A percentile compares a stretch with the other conserved stretches of the same genome.
phyloP scores from a whole-genome alignment of 1,284 basidiomycete genomes.

The Microbotryomycetes sp. region DNA sequence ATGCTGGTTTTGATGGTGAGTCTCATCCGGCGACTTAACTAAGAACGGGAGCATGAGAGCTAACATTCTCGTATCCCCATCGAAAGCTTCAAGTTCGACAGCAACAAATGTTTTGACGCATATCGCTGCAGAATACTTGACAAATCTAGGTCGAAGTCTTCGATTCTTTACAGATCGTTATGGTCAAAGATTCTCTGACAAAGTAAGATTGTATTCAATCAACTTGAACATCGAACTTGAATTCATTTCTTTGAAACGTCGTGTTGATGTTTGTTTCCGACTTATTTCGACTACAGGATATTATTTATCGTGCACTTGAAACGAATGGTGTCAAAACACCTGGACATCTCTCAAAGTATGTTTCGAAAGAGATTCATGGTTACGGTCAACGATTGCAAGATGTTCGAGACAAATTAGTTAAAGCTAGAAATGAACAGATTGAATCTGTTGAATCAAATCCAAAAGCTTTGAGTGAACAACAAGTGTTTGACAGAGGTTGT shows the following conservation, averaged over 20 bases:
- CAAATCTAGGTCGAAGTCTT: slow-evolving; percentile 80
- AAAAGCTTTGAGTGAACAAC: slow-evolving; percentile 54
- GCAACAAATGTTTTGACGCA: slow-evolving; percentile 75
- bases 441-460: slow-evolving; percentile 38
- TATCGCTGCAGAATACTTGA: slow-evolving; percentile 71
- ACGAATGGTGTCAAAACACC: slow-evolving; percentile 74
- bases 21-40: too few relatives aligned
- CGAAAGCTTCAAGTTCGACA: slow-evolving; percentile 48
- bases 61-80: too few relatives aligned
- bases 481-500: slow-evolving; percentile 73
- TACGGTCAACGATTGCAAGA: slow-evolving; percentile 70
- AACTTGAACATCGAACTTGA: background rate
- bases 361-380: slow-evolving; percentile 79
- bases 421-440: slow-evolving; percentile 72
- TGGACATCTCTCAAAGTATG: slow-evolving; percentile 72
- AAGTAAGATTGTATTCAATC: slow-evolving; percentile 51
- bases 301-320: slow-evolving; percentile 79
- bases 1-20: slow-evolving; percentile 82
- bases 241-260: slow-evolving; percentile 9
- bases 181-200: slow-evolving; percentile 65
- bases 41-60: background rate
- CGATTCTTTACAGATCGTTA: slow-evolving; percentile 75
- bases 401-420: slow-evolving; percentile 74
- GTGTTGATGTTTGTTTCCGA: slow-evolving; percentile 4
- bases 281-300: slow-evolving; percentile 56